A percentile compares a stretch with the other conserved stretches of the same genome.
These are phyloP conservation scores for Colletotrichum theobromicola DNA, from an alignment of 2,329 filamentous ascomycete species.

Conservation along the genomic window DNA sequence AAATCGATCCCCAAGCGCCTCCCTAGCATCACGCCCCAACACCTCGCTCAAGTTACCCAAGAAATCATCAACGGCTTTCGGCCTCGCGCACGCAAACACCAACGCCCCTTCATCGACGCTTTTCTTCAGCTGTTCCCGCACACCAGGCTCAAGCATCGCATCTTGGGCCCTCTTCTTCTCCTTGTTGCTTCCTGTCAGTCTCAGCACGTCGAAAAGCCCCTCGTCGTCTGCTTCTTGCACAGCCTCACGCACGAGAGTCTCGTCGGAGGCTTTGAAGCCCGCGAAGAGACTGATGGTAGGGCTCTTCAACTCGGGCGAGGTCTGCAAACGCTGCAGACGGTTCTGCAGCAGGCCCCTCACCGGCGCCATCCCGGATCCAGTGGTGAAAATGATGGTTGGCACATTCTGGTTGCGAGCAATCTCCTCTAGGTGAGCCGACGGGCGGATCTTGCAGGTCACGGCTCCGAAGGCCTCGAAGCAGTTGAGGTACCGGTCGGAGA, in stretches of 20 bases:
- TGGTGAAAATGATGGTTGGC: constrained; percentile 17
- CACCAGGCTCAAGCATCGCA: constrained; percentile 9
- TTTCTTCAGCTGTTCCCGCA: constrained; percentile 4
- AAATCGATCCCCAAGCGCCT: constrained; percentile 16
- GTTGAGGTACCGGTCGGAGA: constrained; percentile 11
- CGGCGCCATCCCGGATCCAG: constrained; percentile 17
- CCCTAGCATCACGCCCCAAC: constrained; percentile 13
- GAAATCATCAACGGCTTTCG: constrained; percentile 15
- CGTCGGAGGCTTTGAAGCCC: constrained; percentile 13
- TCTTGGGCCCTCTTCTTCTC: constrained; percentile 15
- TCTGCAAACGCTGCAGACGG: neutral
- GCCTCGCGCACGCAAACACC: constrained; percentile 19
- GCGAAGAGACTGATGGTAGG: constrained; percentile 18
- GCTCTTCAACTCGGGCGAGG: neutral
- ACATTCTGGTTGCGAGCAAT: constrained; percentile 1
- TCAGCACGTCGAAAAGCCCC: constrained; percentile 5
- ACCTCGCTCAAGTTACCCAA: constrained; percentile 12
- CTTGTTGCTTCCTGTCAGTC: constrained; percentile 1
- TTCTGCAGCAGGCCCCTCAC: constrained; percentile 13
- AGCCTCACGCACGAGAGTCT: constrained; percentile 10
- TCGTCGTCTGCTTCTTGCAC: constrained; percentile 10
- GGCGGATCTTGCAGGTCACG: constrained; percentile 16
- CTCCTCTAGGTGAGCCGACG: neutral
- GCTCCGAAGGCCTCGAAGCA: constrained; percentile 6
- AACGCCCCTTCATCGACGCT: constrained; percentile 7